Conservation (phyloP, 176 grass and related monocot species). For the Musa schizocarpa region DNA sequence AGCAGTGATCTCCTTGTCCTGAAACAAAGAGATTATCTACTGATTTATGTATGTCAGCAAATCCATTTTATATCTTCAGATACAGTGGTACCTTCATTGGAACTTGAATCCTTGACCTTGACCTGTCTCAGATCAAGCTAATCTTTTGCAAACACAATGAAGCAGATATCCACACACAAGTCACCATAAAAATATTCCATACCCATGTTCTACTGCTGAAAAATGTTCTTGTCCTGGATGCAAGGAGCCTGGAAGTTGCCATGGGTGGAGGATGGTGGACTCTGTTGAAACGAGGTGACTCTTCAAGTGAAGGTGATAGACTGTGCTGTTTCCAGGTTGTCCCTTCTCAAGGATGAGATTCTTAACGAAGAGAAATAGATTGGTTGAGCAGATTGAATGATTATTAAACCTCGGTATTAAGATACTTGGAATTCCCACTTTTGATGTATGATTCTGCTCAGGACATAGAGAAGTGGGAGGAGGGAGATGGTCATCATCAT, state of each 20-base stretch:
- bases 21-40: too few species aligned
- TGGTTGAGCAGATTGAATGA: constrained; percentile 10
- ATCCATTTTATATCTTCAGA: neutral
- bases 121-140: constrained; percentile 6
- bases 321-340: too few species aligned
- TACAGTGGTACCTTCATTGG: neutral
- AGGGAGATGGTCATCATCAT: neutral
- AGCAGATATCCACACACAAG: neutral
- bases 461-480: neutral
- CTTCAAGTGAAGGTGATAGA: neutral
- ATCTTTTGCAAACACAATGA: neutral
- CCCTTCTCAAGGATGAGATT: too few species aligned
- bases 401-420: neutral
- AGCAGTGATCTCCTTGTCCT: neutral
- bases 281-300: too few species aligned
- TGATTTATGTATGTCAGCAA: too few species aligned
- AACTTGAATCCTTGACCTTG: constrained; percentile 22
- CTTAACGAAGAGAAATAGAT: constrained; percentile 20
- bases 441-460: neutral
- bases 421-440: too few species aligned
- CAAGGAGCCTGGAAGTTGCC: neutral
- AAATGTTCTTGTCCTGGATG: too few species aligned
- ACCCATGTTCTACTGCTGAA: constrained; percentile 4
- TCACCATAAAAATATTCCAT: neutral
- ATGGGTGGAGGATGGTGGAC: neutral